Evolutionary conservation across 2,329 filamentous ascomycete species (phyloP).

Genomic region (Aureobasidium sp.): DNA sequence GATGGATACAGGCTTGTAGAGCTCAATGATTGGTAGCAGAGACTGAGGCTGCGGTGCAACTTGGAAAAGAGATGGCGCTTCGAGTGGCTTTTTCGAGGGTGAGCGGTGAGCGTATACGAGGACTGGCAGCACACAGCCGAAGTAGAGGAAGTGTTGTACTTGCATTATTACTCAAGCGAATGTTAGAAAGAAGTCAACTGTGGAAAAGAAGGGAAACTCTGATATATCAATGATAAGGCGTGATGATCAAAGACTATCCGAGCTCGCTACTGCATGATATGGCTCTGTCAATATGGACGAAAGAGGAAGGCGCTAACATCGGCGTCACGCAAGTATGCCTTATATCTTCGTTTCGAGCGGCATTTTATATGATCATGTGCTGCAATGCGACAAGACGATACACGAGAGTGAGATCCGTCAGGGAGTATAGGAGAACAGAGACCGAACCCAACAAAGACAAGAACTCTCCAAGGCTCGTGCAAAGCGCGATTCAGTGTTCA

Average conservation of each 20-base stretch:
- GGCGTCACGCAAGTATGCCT: not conserved
- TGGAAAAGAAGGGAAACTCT: not conserved
- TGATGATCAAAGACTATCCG: not conserved
- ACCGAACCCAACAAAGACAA: not conserved
- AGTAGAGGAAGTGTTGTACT: not conserved
- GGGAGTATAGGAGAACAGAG: not conserved
- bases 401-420: not conserved
- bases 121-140: not conserved
- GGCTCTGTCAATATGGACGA: not conserved
- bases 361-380: not conserved
- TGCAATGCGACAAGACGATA: too few relatives aligned
- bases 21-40: conserved; percentile 59
- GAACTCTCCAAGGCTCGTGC: not conserved
- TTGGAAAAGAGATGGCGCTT: not conserved
- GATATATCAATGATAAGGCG: not conserved
- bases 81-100: not conserved
- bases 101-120: not conserved
- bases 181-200: not conserved
- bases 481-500: not conserved
- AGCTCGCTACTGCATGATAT: not conserved
- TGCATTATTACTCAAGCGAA: not conserved
- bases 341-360: too few relatives aligned
- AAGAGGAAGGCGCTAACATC: conserved; percentile 4
- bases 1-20: conserved; percentile 55
- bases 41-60: conserved; percentile 20